Conservation (phyloP, 2,329 filamentous ascomycete genomes). For the Septoria linicola region DNA sequence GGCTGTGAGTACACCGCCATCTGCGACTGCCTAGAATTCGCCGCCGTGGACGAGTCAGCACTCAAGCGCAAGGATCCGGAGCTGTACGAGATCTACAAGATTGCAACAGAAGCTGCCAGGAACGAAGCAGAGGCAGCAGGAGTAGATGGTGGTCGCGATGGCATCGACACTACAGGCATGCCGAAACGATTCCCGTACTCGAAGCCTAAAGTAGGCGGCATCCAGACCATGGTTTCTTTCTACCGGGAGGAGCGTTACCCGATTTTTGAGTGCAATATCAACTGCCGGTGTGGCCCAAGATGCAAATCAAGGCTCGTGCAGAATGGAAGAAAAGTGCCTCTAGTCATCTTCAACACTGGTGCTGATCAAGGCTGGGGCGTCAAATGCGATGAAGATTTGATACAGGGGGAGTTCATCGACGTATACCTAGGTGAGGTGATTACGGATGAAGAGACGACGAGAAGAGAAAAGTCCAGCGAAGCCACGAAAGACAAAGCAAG, state of each 20-base stretch:
- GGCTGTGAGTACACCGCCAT: constrained; percentile 62
- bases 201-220: constrained; percentile 20
- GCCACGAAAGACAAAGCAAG: constrained; percentile 61
- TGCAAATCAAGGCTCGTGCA: constrained; percentile 79
- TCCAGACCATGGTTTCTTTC: constrained; percentile 37
- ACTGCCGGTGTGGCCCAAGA: constrained; percentile 61
- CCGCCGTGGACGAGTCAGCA: constrained; percentile 48
- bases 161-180: constrained; percentile 38
- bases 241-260: constrained; percentile 48
- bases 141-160: neutral
- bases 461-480: constrained; percentile 51
- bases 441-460: constrained; percentile 58
- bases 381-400: constrained; percentile 62
- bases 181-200: constrained; percentile 64
- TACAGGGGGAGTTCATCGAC: constrained; percentile 75
- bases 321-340: constrained; percentile 65
- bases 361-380: constrained; percentile 75
- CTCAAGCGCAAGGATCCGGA: constrained; percentile 32
- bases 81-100: constrained; percentile 19
- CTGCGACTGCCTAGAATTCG: constrained; percentile 69
- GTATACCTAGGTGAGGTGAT: constrained; percentile 67
- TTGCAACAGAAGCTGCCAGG: constrained; percentile 25
- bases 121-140: constrained; percentile 18
- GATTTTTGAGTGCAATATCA: constrained; percentile 78
- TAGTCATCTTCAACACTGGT: constrained; percentile 74